Evolutionary conservation across 345 rosid genomes (phyloP).

Genomic region (thale cress (Arabidopsis thaliana)): DNA sequence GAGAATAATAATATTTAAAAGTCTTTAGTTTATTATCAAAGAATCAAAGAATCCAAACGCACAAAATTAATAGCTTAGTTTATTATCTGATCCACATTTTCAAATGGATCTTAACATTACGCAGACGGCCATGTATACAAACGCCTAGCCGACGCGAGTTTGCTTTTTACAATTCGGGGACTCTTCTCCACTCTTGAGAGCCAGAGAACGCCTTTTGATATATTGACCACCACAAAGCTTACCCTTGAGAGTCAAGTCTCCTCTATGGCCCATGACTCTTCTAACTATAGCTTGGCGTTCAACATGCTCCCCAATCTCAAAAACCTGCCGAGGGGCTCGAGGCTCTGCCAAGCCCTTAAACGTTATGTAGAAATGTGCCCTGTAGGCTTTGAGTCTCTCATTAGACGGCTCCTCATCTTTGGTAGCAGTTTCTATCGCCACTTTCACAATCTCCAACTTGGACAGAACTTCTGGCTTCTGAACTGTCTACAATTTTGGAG

Average conservation of each 20-base stretch:
- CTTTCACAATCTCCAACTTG: neutral
- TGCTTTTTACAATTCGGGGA: too few relatives aligned
- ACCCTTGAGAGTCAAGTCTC: neutral
- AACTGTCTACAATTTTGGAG: neutral
- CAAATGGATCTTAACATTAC: too few relatives aligned
- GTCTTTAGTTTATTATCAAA: too few relatives aligned
- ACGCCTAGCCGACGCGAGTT: too few relatives aligned
- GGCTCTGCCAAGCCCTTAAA: neutral
- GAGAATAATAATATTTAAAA: constrained; percentile 6
- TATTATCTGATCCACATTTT: too few relatives aligned
- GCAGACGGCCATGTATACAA: too few relatives aligned
- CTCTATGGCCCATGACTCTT: neutral
- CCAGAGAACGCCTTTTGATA: too few relatives aligned
- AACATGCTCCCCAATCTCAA: neutral
- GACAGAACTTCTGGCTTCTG: neutral
- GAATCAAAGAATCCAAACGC: too few relatives aligned
- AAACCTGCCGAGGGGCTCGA: neutral
- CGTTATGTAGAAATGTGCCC: neutral
- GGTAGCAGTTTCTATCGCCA: neutral
- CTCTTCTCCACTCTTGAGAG: too few relatives aligned
- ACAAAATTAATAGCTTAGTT: too few relatives aligned
- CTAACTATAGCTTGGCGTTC: neutral
- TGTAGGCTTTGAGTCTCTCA: constrained; percentile 5
- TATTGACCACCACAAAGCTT: neutral
- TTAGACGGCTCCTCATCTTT: neutral